These are phyloP conservation scores for Paraleonurus japonicus DNA, from an alignment of 257 asterid genomes.

Conservation along the genomic window DNA sequence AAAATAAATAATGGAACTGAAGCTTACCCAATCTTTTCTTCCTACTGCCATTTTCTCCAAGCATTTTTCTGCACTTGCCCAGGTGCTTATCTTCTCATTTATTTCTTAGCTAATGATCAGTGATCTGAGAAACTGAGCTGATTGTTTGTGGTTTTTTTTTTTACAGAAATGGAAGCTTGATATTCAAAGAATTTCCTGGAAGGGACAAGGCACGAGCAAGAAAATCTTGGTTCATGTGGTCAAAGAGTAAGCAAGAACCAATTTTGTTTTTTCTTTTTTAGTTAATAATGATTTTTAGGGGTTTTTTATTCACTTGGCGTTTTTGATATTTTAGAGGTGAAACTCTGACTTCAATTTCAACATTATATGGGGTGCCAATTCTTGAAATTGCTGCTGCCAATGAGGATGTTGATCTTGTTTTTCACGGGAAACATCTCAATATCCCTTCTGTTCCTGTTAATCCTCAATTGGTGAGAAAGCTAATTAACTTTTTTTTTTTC, in stretches of 20 bases:
- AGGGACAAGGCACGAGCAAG: constrained; percentile 33
- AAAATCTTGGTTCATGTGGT: constrained; percentile 51
- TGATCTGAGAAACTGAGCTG: neutral
- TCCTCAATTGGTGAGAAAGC: constrained; percentile 36
- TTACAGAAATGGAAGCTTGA: constrained; percentile 48
- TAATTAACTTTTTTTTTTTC: neutral
- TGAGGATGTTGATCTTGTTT: constrained; percentile 39
- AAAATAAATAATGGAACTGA: constrained; percentile 46
- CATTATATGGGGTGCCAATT: constrained; percentile 44
- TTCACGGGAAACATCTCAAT: constrained; percentile 27
- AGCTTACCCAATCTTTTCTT: constrained; percentile 46
- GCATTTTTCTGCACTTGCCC: constrained; percentile 32
- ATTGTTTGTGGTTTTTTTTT: constrained; percentile 22
- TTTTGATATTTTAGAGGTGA: constrained; percentile 41
- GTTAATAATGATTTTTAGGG: neutral
- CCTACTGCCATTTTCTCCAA: constrained; percentile 35
- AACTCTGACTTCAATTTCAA: constrained; percentile 44
- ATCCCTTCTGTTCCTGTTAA: constrained; percentile 26
- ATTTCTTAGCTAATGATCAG: neutral
- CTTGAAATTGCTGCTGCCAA: constrained; percentile 48
- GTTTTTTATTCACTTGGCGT: constrained; percentile 7
- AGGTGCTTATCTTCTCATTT: constrained; percentile 33
- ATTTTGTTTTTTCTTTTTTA: neutral
- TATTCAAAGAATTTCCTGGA: constrained; percentile 45
- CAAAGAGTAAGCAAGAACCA: constrained; percentile 40